A percentile compares a stretch with the other conserved stretches of the same genome.
Evolutionary conservation across 164 flowering plant genomes (phyloP).

Genomic region (Tinospora cordifolia): DNA sequence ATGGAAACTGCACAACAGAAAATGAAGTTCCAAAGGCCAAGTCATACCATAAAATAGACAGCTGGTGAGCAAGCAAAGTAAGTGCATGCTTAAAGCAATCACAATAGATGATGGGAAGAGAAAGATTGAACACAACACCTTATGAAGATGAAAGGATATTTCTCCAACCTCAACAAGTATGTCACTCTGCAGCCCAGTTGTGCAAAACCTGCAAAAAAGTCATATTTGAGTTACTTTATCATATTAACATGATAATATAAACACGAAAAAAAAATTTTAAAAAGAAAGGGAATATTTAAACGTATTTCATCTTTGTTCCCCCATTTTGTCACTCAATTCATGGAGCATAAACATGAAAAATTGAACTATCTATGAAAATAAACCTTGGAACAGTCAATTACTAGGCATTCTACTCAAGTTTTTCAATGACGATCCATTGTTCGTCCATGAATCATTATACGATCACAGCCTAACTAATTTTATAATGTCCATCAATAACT

Average conservation of each 20-base stretch:
- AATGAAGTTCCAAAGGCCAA: not conserved
- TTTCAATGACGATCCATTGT: too few relatives aligned
- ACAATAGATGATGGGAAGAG: not conserved
- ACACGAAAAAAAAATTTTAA: not conserved
- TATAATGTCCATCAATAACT: too few relatives aligned
- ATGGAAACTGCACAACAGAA: slow-evolving; percentile 46
- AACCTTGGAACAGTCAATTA: too few relatives aligned
- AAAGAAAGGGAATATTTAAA: too few relatives aligned
- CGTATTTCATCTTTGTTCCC: too few relatives aligned
- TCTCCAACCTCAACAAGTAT: slow-evolving; percentile 54
- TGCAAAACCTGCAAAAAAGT: slow-evolving; percentile 41
- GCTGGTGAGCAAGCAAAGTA: not conserved
- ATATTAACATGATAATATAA: not conserved
- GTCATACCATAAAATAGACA: not conserved
- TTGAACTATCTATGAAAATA: too few relatives aligned
- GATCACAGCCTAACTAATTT: too few relatives aligned
- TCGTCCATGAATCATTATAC: too few relatives aligned
- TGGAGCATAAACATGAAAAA: too few relatives aligned
- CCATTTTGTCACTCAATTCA: too few relatives aligned
- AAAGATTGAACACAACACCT: slow-evolving; percentile 32
- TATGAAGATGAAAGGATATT: slow-evolving; percentile 67
- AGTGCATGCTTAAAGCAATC: not conserved
- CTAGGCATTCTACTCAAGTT: too few relatives aligned
- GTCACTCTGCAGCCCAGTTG: slow-evolving; percentile 68
- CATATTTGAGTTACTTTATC: not conserved